Evolutionary conservation across 805 yeast genomes (phyloP).

Genomic region (Kluyveromyces siamensis): DNA sequence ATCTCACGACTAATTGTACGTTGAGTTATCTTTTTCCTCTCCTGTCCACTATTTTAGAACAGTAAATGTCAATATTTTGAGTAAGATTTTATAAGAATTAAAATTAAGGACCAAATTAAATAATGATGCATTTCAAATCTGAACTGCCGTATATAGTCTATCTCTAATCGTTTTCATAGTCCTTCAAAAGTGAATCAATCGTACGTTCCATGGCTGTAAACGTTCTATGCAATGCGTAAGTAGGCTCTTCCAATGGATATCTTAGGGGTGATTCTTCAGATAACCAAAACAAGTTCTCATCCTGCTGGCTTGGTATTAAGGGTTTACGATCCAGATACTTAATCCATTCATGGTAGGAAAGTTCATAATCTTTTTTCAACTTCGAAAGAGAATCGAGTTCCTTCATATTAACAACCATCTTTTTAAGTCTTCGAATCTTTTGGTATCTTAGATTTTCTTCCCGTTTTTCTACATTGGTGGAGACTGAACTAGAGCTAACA

Average conservation of each 20-base stretch:
- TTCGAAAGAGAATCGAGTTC: slow-evolving; percentile 16
- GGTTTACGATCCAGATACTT: slow-evolving; percentile 10
- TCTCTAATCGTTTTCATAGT: not conserved
- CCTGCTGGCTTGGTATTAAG: slow-evolving; percentile 8
- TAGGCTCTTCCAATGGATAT: slow-evolving; percentile 61
- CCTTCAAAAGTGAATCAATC: slow-evolving; percentile 2
- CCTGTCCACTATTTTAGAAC: no score
- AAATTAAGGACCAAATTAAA: no score
- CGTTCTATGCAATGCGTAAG: slow-evolving; percentile 41
- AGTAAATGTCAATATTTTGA: no score
- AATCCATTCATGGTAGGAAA: slow-evolving; percentile 21
- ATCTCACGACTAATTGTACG: no score
- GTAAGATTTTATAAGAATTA: no score
- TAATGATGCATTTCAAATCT: no score
- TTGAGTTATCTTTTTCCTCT: no score
- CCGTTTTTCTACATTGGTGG: not conserved
- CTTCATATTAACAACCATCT: slow-evolving; percentile 6
- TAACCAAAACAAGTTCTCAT: slow-evolving; percentile 41
- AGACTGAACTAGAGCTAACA: not conserved
- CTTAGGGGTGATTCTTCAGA: slow-evolving; percentile 59
- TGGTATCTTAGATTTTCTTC: not conserved
- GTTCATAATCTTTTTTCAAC: slow-evolving; percentile 9
- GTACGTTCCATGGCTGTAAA: slow-evolving; percentile 19
- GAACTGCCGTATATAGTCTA: no score
- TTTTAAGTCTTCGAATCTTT: not conserved